Evolutionary conservation across 2,329 filamentous ascomycete genomes (phyloP), one percentile per base, ranked within the genome.

Genomic region (Colletotrichum siamense): DNA sequence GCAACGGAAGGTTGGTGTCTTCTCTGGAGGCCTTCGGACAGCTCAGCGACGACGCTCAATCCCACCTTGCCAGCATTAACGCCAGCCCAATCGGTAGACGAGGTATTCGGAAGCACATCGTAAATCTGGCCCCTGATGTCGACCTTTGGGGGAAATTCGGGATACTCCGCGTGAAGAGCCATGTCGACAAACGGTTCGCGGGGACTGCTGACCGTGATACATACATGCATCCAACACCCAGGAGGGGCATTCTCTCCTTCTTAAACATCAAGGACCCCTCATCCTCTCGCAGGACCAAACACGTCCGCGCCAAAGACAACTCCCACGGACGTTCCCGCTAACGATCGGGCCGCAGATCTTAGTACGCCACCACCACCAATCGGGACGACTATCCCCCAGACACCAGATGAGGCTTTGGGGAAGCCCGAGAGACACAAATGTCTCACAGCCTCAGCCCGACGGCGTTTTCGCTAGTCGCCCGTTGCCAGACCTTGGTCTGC

Each of bases 91-190:
- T 71, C 24, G n/a, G 18, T 24, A 3, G 61, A n/a, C 3, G 75
- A 13, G 1, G 22, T 36, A 3, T 34, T 24, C 0, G 75, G 77
- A 4, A 76, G 65, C 18, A 61, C 18, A 22, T 70, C 69, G 72
- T 78, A 78, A 8, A 78, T 70, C 12, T 78, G 71, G 8, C 12
- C 65, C 18, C 26, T 36, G 24, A 77, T 71, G 30, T 78, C 75
- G 26, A 68, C 68, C 16, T 59, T 75, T 3, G 75, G 71, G 3
- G 77, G 75, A 8, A 30, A 30, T 9, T 78, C 77, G 2, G 75
- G 52, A 6, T 76, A 39, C 4, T 57, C 26, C 1, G 28, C 59
- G 10, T n/a, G 59, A 30, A 62, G 59, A 9, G 59, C 28, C 59
- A 62, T 62, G 16, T 32, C 10, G 28, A 32, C 30, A 32, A 30